Conservation (phyloP, 140 eudicot genomes). For the Flaveria floridana region DNA sequence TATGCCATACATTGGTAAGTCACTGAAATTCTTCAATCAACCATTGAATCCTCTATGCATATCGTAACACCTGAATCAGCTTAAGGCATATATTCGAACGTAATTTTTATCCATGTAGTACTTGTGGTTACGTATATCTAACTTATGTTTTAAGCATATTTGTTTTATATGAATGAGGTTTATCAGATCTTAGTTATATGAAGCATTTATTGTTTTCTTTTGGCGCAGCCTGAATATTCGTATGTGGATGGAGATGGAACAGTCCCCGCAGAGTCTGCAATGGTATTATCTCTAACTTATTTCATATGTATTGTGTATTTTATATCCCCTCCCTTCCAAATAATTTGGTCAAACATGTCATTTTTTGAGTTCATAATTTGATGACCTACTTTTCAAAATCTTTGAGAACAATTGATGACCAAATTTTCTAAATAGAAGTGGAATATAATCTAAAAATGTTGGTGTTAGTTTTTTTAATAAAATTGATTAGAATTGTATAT, state of each 20-base stretch:
- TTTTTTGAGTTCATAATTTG: not conserved
- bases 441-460: not conserved
- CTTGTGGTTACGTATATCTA: not conserved
- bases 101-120: not conserved
- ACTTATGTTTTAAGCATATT: not conserved
- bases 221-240: constrained; percentile 19
- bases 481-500: not conserved
- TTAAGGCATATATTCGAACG: not conserved
- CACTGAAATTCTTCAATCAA: not conserved
- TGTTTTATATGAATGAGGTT: not conserved
- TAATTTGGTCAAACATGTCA: constrained; percentile 23
- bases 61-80: not conserved
- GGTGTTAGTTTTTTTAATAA: not conserved
- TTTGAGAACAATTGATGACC: constrained; percentile 1
- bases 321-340: not conserved
- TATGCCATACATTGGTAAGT: constrained; percentile 82
- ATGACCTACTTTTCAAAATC: not conserved
- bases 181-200: not conserved
- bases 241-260: constrained; percentile 97
- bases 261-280: constrained; percentile 74
- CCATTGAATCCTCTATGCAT: not conserved
- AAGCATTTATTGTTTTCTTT: constrained; percentile 12
- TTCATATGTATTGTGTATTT: not conserved
- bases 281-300: not conserved
- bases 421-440: not conserved